Evolutionary conservation across 805 yeast species (phyloP).

Genomic region (Kodamaea sagamina): DNA sequence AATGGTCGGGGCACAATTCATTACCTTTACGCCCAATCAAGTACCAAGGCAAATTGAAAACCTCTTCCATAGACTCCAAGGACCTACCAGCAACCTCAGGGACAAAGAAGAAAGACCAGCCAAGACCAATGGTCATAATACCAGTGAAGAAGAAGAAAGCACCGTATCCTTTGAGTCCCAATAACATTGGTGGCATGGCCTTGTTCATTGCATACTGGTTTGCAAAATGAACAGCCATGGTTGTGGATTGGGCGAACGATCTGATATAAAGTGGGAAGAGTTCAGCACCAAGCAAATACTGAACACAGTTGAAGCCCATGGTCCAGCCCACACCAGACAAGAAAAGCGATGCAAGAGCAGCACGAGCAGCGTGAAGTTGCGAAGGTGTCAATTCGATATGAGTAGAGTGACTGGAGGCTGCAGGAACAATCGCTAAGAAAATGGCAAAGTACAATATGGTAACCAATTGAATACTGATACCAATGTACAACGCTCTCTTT

Average conservation of each 20-base stretch:
- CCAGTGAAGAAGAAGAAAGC: conserved; percentile 26
- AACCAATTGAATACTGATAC: conserved; percentile 46
- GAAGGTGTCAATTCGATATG: conserved; percentile 15
- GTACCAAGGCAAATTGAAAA: conserved; percentile 29
- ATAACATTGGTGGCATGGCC: conserved; percentile 26
- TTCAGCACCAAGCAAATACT: conserved; percentile 25
- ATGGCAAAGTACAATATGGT: conserved; percentile 49
- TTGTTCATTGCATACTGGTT: conserved; percentile 28
- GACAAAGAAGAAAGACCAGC: conserved; percentile 27
- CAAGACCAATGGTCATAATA: conserved; percentile 18
- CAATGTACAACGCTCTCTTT: conserved; percentile 45
- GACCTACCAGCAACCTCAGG: conserved; percentile 28
- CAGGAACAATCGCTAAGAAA: conserved; percentile 47
- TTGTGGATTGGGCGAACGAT: conserved; percentile 24
- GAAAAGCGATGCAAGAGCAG: conserved; percentile 26
- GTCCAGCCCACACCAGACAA: conserved; percentile 27
- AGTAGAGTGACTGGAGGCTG: conserved; percentile 14
- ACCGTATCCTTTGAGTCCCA: conserved; percentile 22
- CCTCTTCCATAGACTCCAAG: conserved; percentile 27
- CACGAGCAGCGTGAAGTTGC: conserved; percentile 20
- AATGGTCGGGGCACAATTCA: conserved; percentile 27
- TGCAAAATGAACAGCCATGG: conserved; percentile 28
- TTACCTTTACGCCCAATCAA: conserved; percentile 25
- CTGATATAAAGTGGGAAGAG: conserved; percentile 27
- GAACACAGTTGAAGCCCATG: conserved; percentile 26